Conservation (phyloP, 2,329 filamentous ascomycete genomes). For the Aspergillus aculeatus region DNA sequence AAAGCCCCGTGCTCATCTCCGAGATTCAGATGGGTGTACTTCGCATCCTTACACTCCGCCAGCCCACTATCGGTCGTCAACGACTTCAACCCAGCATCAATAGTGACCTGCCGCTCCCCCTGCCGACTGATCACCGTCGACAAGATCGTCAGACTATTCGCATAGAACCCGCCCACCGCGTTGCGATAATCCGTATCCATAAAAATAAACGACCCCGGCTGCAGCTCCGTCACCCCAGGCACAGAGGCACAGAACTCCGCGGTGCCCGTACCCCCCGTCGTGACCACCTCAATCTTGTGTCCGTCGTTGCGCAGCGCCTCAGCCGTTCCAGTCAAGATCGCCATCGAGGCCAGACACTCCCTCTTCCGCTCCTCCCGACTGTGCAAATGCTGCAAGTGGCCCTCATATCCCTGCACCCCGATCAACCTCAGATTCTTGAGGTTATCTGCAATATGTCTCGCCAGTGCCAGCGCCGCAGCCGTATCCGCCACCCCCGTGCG, state of each 20-base stretch:
- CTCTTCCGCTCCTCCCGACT: constrained; percentile 42
- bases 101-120: constrained; percentile 46
- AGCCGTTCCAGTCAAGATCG: constrained; percentile 45
- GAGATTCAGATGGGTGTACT: constrained; percentile 47
- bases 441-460: constrained; percentile 34
- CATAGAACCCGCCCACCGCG: constrained; percentile 51
- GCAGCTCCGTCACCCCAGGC: constrained; percentile 53
- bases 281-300: constrained; percentile 51
- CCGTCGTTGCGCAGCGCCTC: constrained; percentile 43
- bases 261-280: constrained; percentile 54
- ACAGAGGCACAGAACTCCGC: constrained; percentile 54
- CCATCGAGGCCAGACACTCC: constrained; percentile 49
- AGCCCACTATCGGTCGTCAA: constrained; percentile 54
- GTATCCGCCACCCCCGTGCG: constrained; percentile 50
- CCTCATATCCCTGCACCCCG: constrained; percentile 55
- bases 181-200: constrained; percentile 59
- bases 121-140: constrained; percentile 52
- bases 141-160: constrained; percentile 51
- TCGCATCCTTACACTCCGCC: constrained; percentile 47
- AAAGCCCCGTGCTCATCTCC: constrained; percentile 54
- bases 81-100: constrained; percentile 52
- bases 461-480: constrained; percentile 42
- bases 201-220: constrained; percentile 57
- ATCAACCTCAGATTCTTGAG: constrained; percentile 46
- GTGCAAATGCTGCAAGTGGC: constrained; percentile 55